Percentiles rank a stretch among this genome's conserved stretches.
These are phyloP conservation scores for Beauveria scarabaeidicola DNA, from an alignment of 2,329 filamentous ascomycete genomes.

Conservation along the genomic window DNA sequence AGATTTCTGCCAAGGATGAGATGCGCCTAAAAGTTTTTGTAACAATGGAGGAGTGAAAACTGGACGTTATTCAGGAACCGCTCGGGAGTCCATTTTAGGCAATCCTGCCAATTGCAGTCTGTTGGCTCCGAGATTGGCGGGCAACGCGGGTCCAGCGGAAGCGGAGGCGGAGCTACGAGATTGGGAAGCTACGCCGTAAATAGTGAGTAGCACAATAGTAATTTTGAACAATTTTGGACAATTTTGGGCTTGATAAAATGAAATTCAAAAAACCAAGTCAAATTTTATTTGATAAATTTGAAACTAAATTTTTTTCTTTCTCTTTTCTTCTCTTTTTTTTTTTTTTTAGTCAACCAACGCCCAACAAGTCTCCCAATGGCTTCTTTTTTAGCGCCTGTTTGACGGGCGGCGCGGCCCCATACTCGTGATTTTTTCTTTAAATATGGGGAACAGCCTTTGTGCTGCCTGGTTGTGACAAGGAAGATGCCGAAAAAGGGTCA, in stretches of 20 bases:
- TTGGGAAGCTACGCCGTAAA: not conserved
- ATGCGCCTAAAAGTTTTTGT: not conserved
- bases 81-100: slow-evolving; percentile 7
- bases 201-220: not conserved
- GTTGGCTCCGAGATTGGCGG: not conserved
- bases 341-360: too few relatives aligned
- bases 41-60: too few relatives aligned
- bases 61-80: too few relatives aligned
- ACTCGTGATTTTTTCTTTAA: not conserved
- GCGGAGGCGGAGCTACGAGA: slow-evolving; percentile 5
- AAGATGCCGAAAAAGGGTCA: slow-evolving; percentile 3
- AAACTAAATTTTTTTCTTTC: too few relatives aligned
- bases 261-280: too few relatives aligned
- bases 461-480: not conserved
- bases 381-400: not conserved
- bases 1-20: not conserved
- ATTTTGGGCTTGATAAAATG: not conserved
- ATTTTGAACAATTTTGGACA: not conserved
- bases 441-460: slow-evolving; percentile 1
- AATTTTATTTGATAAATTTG: too few relatives aligned
- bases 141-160: not conserved
- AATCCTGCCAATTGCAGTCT: not conserved
- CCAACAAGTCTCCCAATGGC: not conserved
- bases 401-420: not conserved
- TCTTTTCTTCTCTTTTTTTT: too few relatives aligned